Conservation (phyloP, 1,284 basidiomycete genomes). For the Ustilago trichophora region DNA sequence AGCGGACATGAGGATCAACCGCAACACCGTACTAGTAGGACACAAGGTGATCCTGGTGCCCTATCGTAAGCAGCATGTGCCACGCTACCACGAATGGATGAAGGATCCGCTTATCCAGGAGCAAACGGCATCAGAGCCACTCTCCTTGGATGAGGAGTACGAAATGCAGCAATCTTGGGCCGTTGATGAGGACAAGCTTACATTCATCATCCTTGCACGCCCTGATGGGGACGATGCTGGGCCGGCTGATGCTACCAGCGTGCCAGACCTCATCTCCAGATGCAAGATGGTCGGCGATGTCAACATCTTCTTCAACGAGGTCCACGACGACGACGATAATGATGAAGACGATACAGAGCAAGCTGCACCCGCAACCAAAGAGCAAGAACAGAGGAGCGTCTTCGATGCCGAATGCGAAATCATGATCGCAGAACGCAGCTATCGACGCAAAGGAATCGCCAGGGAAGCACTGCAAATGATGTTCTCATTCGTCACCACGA, state of each 20-base stretch:
- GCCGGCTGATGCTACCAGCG: background rate
- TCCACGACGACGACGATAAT: conserved; percentile 44
- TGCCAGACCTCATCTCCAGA: conserved; percentile 43
- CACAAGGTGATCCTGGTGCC: conserved; percentile 76
- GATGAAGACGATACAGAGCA: conserved; percentile 61
- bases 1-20: conserved; percentile 74
- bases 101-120: conserved; percentile 76
- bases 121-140: conserved; percentile 85
- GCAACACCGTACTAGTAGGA: conserved; percentile 74
- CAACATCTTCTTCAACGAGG: conserved; percentile 78
- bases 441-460: conserved; percentile 72
- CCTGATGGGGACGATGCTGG: background rate
- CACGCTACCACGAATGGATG: conserved; percentile 89
- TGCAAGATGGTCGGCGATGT: conserved; percentile 86
- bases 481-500: conserved; percentile 67
- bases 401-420: conserved; percentile 75
- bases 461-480: conserved; percentile 64
- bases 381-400: conserved; percentile 48
- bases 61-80: conserved; percentile 68
- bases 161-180: conserved; percentile 93
- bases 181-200: conserved; percentile 87
- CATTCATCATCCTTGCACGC: conserved; percentile 81
- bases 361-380: too few species aligned
- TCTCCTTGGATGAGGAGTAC: conserved; percentile 83
- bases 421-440: conserved; percentile 83